Conservation (phyloP, 2,329 filamentous ascomycete genomes). For the Fusarium sp. region DNA sequence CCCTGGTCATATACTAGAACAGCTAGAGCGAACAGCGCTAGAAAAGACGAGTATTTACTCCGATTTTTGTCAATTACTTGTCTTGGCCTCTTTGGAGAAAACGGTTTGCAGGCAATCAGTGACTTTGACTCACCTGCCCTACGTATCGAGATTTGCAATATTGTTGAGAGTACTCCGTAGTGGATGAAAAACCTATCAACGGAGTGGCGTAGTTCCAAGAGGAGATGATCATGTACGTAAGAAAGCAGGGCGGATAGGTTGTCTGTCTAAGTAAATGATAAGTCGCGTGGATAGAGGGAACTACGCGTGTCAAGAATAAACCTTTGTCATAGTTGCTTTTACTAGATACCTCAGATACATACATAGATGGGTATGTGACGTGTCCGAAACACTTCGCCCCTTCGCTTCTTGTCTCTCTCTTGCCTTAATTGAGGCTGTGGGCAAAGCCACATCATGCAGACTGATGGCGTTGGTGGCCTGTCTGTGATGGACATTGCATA, state of each 20-base stretch:
- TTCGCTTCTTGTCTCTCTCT: not conserved
- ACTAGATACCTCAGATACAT: constrained; percentile 3
- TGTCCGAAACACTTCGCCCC: constrained; percentile 15
- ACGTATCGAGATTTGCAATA: not conserved
- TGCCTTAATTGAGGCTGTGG: constrained; percentile 6
- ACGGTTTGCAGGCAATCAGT: not conserved
- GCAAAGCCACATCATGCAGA: constrained; percentile 32
- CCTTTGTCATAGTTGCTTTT: not conserved
- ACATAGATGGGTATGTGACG: constrained; percentile 21
- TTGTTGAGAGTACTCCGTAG: not conserved
- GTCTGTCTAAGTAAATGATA: constrained; percentile 7
- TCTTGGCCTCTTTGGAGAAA: too few species aligned
- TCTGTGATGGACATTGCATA: constrained; percentile 42
- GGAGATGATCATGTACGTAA: constrained; percentile 15
- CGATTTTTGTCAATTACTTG: not conserved
- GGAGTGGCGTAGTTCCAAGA: constrained; percentile 8
- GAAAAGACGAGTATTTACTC: constrained; percentile 14
- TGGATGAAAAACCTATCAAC: not conserved
- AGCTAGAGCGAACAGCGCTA: constrained; percentile 28
- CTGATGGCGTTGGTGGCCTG: constrained; percentile 30
- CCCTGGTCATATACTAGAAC: constrained; percentile 13
- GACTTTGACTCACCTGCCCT: not conserved
- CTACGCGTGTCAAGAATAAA: not conserved
- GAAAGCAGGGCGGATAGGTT: too few species aligned
- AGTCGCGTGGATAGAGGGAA: constrained; percentile 28